Evolutionary conservation across 2,329 filamentous ascomycete genomes (phyloP), one percentile per base, ranked within the genome.

Genomic region (Fusarium piperis): DNA sequence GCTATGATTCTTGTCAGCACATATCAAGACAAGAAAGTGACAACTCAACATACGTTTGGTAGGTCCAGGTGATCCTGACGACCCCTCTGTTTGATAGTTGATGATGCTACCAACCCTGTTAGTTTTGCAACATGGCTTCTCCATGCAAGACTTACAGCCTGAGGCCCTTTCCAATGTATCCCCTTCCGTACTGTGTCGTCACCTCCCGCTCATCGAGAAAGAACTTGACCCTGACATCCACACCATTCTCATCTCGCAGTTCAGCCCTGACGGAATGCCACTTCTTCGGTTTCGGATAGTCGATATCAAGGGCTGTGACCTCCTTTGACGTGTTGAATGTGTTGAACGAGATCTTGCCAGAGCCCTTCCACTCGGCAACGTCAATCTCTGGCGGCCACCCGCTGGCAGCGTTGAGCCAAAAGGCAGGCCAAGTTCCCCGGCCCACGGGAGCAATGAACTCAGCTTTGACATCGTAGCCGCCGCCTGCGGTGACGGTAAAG

Each of bases 341-440:
- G 39, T 72, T 72, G 32, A 72, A 72, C 1, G 70, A 72, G 11
- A 72, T 72, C 56, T 72, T 72, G 2, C 70, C 70, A 11, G 39
- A 59, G 10, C 70, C 70, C 12, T 72, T 72, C 69, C 70, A 72
- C 30, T 72, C 70, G 0, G 70, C 70, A 28, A 73, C 62, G 52
- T 72, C 70, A 18, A 72, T 72, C 59, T 72, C 70, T 1, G 70
- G 70, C 0, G 70, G 70, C 70, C 70, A 72, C 11, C 70, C 70
- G 0, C 59, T 70, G 0, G 70, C 70, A 0, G 70, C 70, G n/a
- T 72, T 72, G 16, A 72, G 56, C 70, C 70, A 72, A n/a, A 72
- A 73, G 16, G 70, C 70, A 2, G 70, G 70, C 70, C 66, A 72
- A 0, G 66, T 70, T 7, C 70, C 70, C 23, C 6, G 32, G 5